Percentiles rank a stretch among this genome's conserved stretches.
These are phyloP conservation scores for Wallacemonas sp. DNA, from an alignment of 208 protist species.

Conservation along the genomic window DNA sequence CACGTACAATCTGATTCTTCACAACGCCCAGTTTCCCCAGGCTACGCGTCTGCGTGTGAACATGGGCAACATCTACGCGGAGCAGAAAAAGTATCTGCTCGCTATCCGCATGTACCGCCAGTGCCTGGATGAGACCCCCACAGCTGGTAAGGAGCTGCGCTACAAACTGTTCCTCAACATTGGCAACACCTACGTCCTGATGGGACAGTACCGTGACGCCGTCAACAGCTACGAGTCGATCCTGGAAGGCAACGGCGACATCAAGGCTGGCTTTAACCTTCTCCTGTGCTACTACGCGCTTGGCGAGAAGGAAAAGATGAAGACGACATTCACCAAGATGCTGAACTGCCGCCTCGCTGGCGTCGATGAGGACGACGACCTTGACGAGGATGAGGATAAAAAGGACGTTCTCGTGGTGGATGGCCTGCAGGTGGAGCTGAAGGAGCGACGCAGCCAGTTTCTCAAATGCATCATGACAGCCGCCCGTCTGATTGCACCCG, in stretches of 20 bases:
- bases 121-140: slow-evolving; percentile 94
- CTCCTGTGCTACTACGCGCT: slow-evolving; percentile 97
- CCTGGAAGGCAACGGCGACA: slow-evolving; percentile 91
- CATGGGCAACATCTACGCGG: slow-evolving; percentile 98
- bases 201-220: slow-evolving; percentile 97
- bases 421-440: slow-evolving; percentile 75
- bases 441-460: slow-evolving; percentile 76
- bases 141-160: slow-evolving; percentile 88
- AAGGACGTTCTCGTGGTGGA: slow-evolving; percentile 88
- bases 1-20: slow-evolving; percentile 95
- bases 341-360: slow-evolving; percentile 72
- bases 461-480: slow-evolving; percentile 90
- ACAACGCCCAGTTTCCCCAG: slow-evolving; percentile 95
- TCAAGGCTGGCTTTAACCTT: slow-evolving; percentile 94
- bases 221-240: slow-evolving; percentile 94
- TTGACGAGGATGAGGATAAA: slow-evolving; percentile 85
- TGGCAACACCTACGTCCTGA: slow-evolving; percentile 95
- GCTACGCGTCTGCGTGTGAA: slow-evolving; percentile 95
- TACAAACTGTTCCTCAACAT: slow-evolving; percentile 97
- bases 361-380: slow-evolving; percentile 70
- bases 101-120: slow-evolving; percentile 98
- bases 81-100: slow-evolving; percentile 94
- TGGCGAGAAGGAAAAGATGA: slow-evolving; percentile 94
- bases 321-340: slow-evolving; percentile 90
- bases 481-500: slow-evolving; percentile 94